Evolutionary conservation across 768 basidiomycete species (phyloP).

Genomic region (Termitomyces sp.): DNA sequence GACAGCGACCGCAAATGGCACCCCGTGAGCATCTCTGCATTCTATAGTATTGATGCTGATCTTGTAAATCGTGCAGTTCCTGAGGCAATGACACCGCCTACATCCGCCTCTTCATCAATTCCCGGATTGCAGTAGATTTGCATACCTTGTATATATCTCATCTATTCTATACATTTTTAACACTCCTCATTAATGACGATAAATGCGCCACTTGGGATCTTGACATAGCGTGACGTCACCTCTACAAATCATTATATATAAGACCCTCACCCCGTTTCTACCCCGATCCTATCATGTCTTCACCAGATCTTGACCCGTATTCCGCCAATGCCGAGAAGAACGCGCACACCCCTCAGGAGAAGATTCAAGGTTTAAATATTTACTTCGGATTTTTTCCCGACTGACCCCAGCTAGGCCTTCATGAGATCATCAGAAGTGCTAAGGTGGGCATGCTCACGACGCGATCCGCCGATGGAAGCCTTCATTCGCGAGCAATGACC

Average conservation of each 20-base stretch:
- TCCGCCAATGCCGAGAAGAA: conserved; percentile 58
- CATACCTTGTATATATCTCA: conserved; percentile 26
- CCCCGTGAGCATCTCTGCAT: conserved; percentile 47
- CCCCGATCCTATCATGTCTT: conserved; percentile 12
- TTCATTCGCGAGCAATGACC: conserved; percentile 82
- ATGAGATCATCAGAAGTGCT: conserved; percentile 55
- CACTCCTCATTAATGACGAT: conserved; percentile 9
- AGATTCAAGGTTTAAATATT: conserved; percentile 46
- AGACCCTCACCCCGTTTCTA: conserved; percentile 1
- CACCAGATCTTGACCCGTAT: conserved; percentile 63
- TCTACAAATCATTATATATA: conserved; percentile 16
- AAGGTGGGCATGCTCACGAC: conserved; percentile 77
- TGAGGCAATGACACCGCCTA: conserved; percentile 48
- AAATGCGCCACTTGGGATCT: not conserved
- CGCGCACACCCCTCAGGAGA: conserved; percentile 52
- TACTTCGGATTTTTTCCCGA: not conserved
- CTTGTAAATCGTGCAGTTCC: conserved; percentile 37
- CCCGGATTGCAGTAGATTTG: conserved; percentile 46
- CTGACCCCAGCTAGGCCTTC: conserved; percentile 42
- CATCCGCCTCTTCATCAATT: conserved; percentile 31
- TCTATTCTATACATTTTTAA: conserved; percentile 25
- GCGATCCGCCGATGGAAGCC: conserved; percentile 53
- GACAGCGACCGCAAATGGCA: conserved; percentile 73
- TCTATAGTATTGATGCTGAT: conserved; percentile 2
- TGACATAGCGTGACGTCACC: conserved; percentile 15